Evolutionary conservation across 768 basidiomycete species (phyloP).

Genomic region (Gymnopilus junonius): DNA sequence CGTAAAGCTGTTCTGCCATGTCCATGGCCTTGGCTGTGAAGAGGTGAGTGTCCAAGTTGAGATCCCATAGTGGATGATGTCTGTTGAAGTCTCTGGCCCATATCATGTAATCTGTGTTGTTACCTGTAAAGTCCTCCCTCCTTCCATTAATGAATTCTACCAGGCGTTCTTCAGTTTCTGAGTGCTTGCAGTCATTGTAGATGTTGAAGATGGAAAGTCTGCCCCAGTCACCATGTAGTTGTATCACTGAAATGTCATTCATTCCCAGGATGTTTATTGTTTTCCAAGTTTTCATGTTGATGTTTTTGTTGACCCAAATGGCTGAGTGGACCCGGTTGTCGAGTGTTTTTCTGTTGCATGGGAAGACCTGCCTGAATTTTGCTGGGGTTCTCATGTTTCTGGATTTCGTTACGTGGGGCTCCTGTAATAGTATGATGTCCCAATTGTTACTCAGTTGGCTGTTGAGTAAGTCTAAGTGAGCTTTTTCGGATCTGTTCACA

Average conservation of each 20-base stretch:
- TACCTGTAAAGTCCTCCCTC: not conserved
- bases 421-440: conserved; percentile 14
- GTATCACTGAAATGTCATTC: conserved; percentile 30
- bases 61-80: conserved; percentile 46
- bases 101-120: conserved; percentile 20
- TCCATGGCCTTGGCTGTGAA: conserved; percentile 32
- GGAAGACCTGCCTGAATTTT: not conserved
- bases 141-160: not conserved
- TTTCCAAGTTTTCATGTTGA: conserved; percentile 22
- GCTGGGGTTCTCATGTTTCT: not conserved
- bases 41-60: conserved; percentile 32
- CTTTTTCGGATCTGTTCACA: conserved; percentile 13
- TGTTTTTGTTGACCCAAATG: no score
- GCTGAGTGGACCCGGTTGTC: not conserved
- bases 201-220: no score
- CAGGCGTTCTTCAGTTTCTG: conserved; percentile 19
- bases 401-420: conserved; percentile 8
- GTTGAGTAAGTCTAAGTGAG: conserved; percentile 12
- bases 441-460: not conserved
- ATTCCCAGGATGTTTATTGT: conserved; percentile 17
- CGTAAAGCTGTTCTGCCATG: conserved; percentile 28
- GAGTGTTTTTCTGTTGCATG: not conserved
- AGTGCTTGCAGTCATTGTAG: conserved; percentile 34
- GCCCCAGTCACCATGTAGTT: conserved; percentile 17
- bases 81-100: no score